These are phyloP conservation scores for Suhomyces prunicola DNA, from an alignment of 805 yeast species.

Conservation along the genomic window DNA sequence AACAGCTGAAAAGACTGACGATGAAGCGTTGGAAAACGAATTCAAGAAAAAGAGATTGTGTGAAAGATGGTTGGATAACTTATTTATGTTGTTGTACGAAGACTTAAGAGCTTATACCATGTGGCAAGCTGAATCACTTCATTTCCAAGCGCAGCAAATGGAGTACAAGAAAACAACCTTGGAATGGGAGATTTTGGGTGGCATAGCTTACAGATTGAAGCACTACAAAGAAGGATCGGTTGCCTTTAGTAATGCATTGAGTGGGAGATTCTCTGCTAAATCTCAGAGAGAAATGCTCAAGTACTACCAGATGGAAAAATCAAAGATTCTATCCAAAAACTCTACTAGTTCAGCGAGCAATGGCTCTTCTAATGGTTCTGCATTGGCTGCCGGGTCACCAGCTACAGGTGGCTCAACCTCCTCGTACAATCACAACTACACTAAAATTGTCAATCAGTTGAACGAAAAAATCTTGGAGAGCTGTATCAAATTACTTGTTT, in stretches of 20 bases:
- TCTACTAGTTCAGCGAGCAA: slow-evolving; percentile 11
- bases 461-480: slow-evolving; percentile 64
- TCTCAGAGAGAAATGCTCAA: slow-evolving; percentile 72
- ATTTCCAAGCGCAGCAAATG: slow-evolving; percentile 83
- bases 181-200: slow-evolving; percentile 92
- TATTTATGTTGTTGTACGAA: slow-evolving; percentile 66
- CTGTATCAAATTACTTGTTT: slow-evolving; percentile 78
- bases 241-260: slow-evolving; percentile 74
- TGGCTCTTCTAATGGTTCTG: slow-evolving; percentile 2
- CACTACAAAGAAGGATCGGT: slow-evolving; percentile 83
- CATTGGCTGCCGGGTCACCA: background rate
- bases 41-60: slow-evolving; percentile 64
- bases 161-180: slow-evolving; percentile 71
- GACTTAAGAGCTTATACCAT: slow-evolving; percentile 80
- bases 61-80: slow-evolving; percentile 71
- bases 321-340: slow-evolving; percentile 31
- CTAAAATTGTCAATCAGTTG: slow-evolving; percentile 39
- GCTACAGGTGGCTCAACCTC: background rate
- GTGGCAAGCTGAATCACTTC: slow-evolving; percentile 91
- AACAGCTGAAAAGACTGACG: slow-evolving; percentile 9
- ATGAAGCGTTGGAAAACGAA: slow-evolving; percentile 31
- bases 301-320: slow-evolving; percentile 54
- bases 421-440: slow-evolving; percentile 27
- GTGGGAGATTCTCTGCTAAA: slow-evolving; percentile 74
- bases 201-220: slow-evolving; percentile 78